A percentile compares a stretch with the other conserved stretches of the same genome.
Evolutionary conservation across 2,329 filamentous ascomycete species (phyloP).

Genomic region (Fusarium nematophilum): DNA sequence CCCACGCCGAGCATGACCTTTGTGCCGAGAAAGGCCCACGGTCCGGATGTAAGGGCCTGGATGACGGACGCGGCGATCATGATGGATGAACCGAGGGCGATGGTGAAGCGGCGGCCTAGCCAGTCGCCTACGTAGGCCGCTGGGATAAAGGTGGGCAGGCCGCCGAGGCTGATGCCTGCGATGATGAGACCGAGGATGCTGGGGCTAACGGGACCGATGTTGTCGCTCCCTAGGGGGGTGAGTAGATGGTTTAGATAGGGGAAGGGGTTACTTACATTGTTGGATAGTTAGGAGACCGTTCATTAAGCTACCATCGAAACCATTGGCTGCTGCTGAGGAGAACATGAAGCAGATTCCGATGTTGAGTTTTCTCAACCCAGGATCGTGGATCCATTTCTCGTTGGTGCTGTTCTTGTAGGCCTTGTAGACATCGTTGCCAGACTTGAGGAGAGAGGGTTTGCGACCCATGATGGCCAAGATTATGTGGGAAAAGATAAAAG

Average conservation of each 20-base stretch:
- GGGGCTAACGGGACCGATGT: constrained; percentile 24
- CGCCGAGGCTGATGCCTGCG: constrained; percentile 32
- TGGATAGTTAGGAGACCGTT: constrained; percentile 10
- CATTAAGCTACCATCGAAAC: constrained; percentile 32
- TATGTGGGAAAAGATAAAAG: too few species aligned
- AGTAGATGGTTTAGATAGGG: not conserved
- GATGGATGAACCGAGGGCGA: constrained; percentile 21
- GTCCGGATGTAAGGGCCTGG: constrained; percentile 7
- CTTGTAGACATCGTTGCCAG: constrained; percentile 20
- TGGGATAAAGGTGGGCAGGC: constrained; percentile 27
- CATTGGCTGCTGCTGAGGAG: constrained; percentile 24
- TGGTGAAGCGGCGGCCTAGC: constrained; percentile 28
- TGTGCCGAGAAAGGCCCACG: constrained; percentile 20
- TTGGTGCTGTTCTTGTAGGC: constrained; percentile 22
- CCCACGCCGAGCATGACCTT: constrained; percentile 32
- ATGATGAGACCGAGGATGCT: constrained; percentile 32
- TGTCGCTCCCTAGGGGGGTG: constrained; percentile 8
- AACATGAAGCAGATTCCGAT: constrained; percentile 26
- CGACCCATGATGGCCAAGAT: constrained; percentile 18
- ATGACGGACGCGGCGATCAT: constrained; percentile 21
- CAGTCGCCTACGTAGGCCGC: constrained; percentile 30
- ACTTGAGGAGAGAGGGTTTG: not conserved
- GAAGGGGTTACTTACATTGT: constrained; percentile 5
- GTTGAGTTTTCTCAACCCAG: constrained; percentile 22
- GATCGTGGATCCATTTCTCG: constrained; percentile 21